A percentile compares a stretch with the other conserved stretches of the same genome.
These are phyloP conservation scores for Quercus robur DNA, from an alignment of 306 rosid species.

Conservation along the genomic window DNA sequence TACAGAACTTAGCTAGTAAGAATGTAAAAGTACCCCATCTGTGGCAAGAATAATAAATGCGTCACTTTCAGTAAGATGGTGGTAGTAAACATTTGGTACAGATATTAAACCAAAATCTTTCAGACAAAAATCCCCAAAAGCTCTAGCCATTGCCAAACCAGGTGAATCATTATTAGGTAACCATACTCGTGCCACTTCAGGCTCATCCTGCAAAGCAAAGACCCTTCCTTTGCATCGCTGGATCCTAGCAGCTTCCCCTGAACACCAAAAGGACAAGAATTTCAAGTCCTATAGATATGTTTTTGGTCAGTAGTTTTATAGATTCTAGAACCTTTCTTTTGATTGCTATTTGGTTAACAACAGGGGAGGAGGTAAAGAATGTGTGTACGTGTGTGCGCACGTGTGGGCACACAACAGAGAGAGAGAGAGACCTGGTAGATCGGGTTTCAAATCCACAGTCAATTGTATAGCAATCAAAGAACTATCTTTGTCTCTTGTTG, in stretches of 20 bases:
- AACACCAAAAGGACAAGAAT: not conserved
- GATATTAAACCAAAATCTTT: conserved; percentile 61
- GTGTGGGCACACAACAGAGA: not conserved
- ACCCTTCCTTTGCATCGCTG: conserved; percentile 58
- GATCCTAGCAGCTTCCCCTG: conserved; percentile 62
- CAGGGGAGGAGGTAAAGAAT: not conserved
- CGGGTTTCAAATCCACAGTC: conserved; percentile 56
- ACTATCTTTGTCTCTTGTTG: conserved; percentile 36
- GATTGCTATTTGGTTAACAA: not conserved
- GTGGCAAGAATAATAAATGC: conserved; percentile 53
- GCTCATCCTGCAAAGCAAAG: conserved; percentile 61
- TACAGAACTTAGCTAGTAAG: not conserved
- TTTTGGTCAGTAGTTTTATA: not conserved
- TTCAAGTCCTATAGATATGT: not conserved
- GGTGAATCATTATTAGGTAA: conserved; percentile 54
- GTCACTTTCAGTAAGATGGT: conserved; percentile 37
- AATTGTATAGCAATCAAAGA: conserved; percentile 42
- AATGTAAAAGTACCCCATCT: conserved; percentile 46
- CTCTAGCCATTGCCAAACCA: conserved; percentile 64
- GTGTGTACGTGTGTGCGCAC: not conserved
- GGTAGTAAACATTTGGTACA: conserved; percentile 46
- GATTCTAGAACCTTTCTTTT: not conserved
- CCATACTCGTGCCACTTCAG: conserved; percentile 63
- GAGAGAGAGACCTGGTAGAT: conserved; percentile 45
- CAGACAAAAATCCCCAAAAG: conserved; percentile 59